These are phyloP conservation scores for Psilocybe tampanensis DNA, from an alignment of 768 basidiomycete species.

Conservation along the genomic window DNA sequence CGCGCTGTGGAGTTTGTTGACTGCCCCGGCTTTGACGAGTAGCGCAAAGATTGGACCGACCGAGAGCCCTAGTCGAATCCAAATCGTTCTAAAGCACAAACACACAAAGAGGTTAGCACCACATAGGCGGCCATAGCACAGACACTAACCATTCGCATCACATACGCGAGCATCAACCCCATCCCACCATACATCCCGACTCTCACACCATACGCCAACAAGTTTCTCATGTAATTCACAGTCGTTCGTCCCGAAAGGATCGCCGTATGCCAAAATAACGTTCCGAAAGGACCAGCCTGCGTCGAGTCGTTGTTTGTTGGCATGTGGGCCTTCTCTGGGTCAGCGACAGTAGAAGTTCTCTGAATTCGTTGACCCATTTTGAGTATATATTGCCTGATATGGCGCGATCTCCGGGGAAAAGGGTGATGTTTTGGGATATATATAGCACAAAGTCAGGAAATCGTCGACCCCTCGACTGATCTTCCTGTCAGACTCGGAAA, in stretches of 20 bases:
- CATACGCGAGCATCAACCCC: conserved; percentile 47
- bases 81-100: conserved; percentile 43
- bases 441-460: too few species aligned
- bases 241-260: conserved; percentile 48
- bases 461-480: too few species aligned
- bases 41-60: too few species aligned
- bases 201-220: conserved; percentile 60
- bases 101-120: neutral
- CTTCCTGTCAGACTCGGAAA: too few species aligned
- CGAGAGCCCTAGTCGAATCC: conserved; percentile 42
- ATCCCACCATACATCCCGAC: conserved; percentile 57
- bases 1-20: too few species aligned
- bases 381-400: too few species aligned
- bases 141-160: conserved; percentile 24
- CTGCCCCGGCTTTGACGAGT: too few species aligned
- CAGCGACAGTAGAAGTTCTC: conserved; percentile 35
- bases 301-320: conserved; percentile 3
- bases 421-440: too few species aligned
- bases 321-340: conserved; percentile 7
- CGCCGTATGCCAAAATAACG: conserved; percentile 42
- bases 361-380: conserved; percentile 28
- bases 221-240: conserved; percentile 53
- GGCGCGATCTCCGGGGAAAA: too few species aligned
- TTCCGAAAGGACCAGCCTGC: conserved; percentile 28
- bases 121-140: too few species aligned